A percentile compares a stretch with the other conserved stretches of the same genome.
These are phyloP conservation scores for Teunomyces atbi DNA, from an alignment of 805 yeast genomes.

Conservation along the genomic window DNA sequence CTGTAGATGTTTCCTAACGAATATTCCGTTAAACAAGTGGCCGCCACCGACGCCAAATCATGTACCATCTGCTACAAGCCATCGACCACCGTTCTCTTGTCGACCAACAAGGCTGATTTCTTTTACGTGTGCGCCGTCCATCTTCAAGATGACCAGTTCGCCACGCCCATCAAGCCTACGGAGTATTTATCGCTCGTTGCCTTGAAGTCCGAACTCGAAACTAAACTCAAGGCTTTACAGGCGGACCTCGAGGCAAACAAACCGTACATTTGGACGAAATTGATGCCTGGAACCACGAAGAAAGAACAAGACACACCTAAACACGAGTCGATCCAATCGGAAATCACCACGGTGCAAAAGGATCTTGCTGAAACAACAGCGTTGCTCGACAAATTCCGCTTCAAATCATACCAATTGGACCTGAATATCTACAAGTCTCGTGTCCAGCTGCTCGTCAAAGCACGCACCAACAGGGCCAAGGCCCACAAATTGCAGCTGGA, in stretches of 20 bases:
- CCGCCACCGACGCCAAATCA: constrained; percentile 40
- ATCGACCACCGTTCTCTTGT: constrained; percentile 43
- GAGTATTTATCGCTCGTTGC: constrained; percentile 28
- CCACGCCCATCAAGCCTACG: constrained; percentile 35
- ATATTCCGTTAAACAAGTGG: constrained; percentile 43
- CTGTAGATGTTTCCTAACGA: constrained; percentile 26
- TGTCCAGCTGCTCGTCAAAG: constrained; percentile 34
- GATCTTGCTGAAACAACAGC: background rate
- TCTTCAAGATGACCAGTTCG: constrained; percentile 47
- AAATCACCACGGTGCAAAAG: background rate
- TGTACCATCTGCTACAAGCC: constrained; percentile 54
- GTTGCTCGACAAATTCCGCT: constrained; percentile 26
- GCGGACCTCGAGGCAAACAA: constrained; percentile 24
- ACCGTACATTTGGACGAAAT: constrained; percentile 35
- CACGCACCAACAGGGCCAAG: constrained; percentile 17
- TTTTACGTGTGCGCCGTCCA: constrained; percentile 52
- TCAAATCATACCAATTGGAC: constrained; percentile 41
- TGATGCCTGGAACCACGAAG: constrained; percentile 18
- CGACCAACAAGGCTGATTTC: constrained; percentile 49
- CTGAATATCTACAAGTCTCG: constrained; percentile 42
- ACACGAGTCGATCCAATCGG: constrained; percentile 14
- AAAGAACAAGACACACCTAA: constrained; percentile 20
- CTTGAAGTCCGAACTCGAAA: constrained; percentile 19
- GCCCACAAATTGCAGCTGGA: constrained; percentile 13
- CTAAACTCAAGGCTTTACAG: constrained; percentile 18